Base-by-base conservation (phyloP, 2,329 filamentous ascomycete genomes). In the Epichloe baconii region DNA sequence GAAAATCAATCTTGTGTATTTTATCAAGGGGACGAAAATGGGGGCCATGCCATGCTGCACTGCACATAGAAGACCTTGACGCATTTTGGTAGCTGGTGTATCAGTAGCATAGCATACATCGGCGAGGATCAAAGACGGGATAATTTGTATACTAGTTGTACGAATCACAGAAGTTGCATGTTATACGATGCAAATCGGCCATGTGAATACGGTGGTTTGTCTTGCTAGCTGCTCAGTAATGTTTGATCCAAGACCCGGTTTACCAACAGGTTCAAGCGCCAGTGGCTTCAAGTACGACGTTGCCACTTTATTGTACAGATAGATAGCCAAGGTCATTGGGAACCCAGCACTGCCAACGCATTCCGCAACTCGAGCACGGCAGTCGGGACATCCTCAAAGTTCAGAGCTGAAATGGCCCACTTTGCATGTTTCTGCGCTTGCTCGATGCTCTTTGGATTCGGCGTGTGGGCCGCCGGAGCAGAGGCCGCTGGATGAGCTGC, bases 391-490 rank as follows among this genome's bases (percentile, higher is more conserved):
- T 98, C 93, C 59, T 98, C 93, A 67, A 98, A 98, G 61, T 96
- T 95, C 46, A 98, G 71, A 0, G 93, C 93, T 11, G 90, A 96
- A 42, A 97, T 95, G 0, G 93, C 93, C 88, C 88, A 98, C 61
- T 88, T 89, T 2, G 91, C 90, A 70, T 97, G 93, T 65, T 97
- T 98, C 66, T 95, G 89, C 4, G 93, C 91, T 59, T 83, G 78
- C 37, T 80, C 72, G 37, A 96, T 84, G 56, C 95, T 88, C 35
- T 67, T 62, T 7, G 63, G 63, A 45, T 62, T 60, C 14, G 56
- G 57, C 2, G 58, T 50, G 17, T 53, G 37, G 2, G 49, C 48
- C 4, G 50, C 44, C 5, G 57, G 45, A 8, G 47, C 44, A 3
- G 53, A 52, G 0, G 55, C 34, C 2, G 58, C 43, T 15, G 36